Base-by-base conservation (phyloP, 2,329 filamentous ascomycete species). In the Nannizziopsis arthrosporioides region DNA sequence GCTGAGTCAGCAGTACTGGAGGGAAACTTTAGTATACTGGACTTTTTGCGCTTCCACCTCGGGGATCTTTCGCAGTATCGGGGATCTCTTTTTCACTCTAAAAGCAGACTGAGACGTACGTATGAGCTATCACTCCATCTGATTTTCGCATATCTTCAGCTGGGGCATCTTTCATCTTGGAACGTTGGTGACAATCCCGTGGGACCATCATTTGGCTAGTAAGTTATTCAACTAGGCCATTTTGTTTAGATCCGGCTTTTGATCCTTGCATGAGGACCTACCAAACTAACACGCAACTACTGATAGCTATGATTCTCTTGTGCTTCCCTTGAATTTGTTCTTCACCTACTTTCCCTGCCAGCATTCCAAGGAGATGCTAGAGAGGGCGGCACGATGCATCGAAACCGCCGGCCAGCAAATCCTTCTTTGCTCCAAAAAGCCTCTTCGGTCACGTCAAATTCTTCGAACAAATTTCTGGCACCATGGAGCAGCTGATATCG, bases 361-460 rank as follows among this genome's bases (percentile, higher is more conserved):
- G 19, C 22, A 42, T 42, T 36, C 34, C n/a, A 22, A 62, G 66
- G 70, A 66, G 61, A 74, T 74, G 71, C 69, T 74, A 59, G 71
- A 73, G 69, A 69, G 71, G 60, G 67, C 70, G 56, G 64, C 67
- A 51, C 64, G 68, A 64, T 71, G 67, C 59, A 63, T 73, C 60
- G 70, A 73, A 61, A 69, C 63, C 63, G 70, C 69, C 58, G 68
- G 69, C 57, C 64, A 69, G 61, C 65, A 66, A 63, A 59, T 72
- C 53, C 59, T 70, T 52, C 64, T 63, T 54, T 63, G 67, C 53
- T 56, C 66, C 46, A 64, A 65, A 51, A 58, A 59, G 48, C 59
- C 61, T n/a, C 55, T 69, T 55, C 63, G 66, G 54, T 61, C 58
- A 44, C 57, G 55, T 52, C 59, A 60, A 42, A 55, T 60, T n/a